Base-by-base conservation (phyloP, 208 protist species). In the Crithidia brevicula region DNA sequence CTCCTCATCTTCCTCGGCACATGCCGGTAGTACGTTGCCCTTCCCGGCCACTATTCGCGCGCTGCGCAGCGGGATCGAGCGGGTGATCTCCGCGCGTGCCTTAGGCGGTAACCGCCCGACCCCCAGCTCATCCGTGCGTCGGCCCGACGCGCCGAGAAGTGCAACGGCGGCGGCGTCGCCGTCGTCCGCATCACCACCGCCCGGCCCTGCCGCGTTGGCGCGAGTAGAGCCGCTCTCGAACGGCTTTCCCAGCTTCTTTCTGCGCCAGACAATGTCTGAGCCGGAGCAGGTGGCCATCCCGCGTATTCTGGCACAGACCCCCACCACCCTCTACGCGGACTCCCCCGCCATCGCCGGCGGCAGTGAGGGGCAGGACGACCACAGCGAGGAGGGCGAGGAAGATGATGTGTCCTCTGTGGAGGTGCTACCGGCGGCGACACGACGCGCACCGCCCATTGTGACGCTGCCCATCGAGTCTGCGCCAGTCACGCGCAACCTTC, bases 401-500 rank as follows among this genome's bases (percentile, higher is more conserved):
- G 43, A 40, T 38, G 42, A 49, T 11, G 42, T 25, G 27, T 18
- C 40, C 18, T 36, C 50, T 15, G 20, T 27, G 36, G 20, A 33
- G 46, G 33, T 31, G 49, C 36, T 60, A 10, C 18, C 22, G 9
- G 58, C 18, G 11, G 60, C 43, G n/a, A 53, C 61, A n/a, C 61
- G 31, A 11, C 52, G 63, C 13, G 34, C 22, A 1, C 15, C 56
- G 59, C 69, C 30, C 8, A 16, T 42, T 15, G 71, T 61, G 4
- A 43, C 72, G 43, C 51, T 62, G 18, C 38, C 40, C 3, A 22
- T 56, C 1, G 63, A 77, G 10, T 18, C 33, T 15, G 61, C 40
- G 23, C 54, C 58, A 0, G 11, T 78, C 10, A 89, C 80, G 42
- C 63, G 56, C 23, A 89, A 89, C 30, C 56, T 86, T 10, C 56